Percentiles rank a stretch among this genome's conserved stretches.
phyloP scores from a whole-genome alignment of 2,329 filamentous ascomycete genomes.

The Colletotrichum orchidophilum region DNA sequence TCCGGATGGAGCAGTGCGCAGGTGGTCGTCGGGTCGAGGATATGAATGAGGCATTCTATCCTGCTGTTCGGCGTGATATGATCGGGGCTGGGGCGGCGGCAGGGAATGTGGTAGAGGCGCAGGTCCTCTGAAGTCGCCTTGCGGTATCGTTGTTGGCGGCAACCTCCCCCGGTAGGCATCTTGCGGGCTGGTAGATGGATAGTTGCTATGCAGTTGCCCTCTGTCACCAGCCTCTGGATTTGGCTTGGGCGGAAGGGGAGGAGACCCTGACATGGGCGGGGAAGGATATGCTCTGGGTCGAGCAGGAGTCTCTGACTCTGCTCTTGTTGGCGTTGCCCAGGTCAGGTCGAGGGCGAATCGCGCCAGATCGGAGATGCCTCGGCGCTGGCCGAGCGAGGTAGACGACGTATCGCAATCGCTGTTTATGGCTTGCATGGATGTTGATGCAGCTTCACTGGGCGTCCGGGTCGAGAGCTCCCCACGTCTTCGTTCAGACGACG shows the following conservation, averaged over 20 bases:
- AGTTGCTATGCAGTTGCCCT: constrained; percentile 55
- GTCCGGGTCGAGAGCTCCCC: constrained; percentile 34
- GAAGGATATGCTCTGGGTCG: constrained; percentile 72
- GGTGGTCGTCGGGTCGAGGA: constrained; percentile 48
- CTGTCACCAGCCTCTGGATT: constrained; percentile 66
- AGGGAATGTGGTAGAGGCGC: constrained; percentile 35
- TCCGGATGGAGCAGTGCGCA: constrained; percentile 42
- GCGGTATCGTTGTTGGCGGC: constrained; percentile 40
- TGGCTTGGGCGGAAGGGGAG: constrained; percentile 67
- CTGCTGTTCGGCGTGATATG: constrained; percentile 48
- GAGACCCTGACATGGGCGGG: constrained; percentile 79
- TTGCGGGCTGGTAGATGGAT: constrained; percentile 52
- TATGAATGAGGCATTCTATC: constrained; percentile 53
- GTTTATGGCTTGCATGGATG: constrained; percentile 65
- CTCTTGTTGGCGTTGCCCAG: constrained; percentile 57
- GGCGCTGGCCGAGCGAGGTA: constrained; percentile 65
- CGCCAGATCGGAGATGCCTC: constrained; percentile 64
- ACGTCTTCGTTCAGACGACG: constrained; percentile 28
- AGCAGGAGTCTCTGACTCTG: constrained; percentile 63
- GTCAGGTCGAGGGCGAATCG: constrained; percentile 65
- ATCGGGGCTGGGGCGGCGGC: constrained; percentile 45
- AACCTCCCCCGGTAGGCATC: constrained; percentile 60
- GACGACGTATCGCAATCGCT: constrained; percentile 53
- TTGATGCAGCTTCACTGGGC: constrained; percentile 37
- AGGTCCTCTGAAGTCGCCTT: constrained; percentile 46